Evolutionary conservation across 148 eudicot species (phyloP).

Genomic region (Vaccinium darrowii): DNA sequence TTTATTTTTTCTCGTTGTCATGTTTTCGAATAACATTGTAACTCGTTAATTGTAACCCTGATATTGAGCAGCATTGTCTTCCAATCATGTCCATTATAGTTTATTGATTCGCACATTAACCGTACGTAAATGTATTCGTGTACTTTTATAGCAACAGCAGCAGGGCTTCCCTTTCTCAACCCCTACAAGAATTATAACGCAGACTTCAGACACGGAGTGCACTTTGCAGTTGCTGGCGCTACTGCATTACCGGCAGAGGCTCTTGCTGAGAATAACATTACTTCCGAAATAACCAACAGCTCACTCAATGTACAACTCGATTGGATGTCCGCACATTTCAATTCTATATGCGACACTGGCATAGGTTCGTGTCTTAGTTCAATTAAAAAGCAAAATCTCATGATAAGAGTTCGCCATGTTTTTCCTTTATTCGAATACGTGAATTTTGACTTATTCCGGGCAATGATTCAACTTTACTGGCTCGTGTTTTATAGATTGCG

Average conservation of each 20-base stretch:
- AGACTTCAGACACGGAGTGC: neutral
- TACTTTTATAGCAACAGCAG: neutral
- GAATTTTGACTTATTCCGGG: neutral
- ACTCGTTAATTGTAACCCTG: no score
- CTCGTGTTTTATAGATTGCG: conserved; percentile 1
- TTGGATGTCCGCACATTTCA: neutral
- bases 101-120: no score
- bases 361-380: neutral
- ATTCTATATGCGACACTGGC: neutral
- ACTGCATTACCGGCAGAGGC: neutral
- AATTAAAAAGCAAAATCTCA: neutral
- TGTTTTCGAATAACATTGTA: no score
- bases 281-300: neutral
- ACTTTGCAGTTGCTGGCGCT: neutral
- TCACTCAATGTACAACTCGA: neutral
- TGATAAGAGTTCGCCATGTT: no score
- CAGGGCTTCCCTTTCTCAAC: neutral
- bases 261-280: neutral
- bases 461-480: neutral
- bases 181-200: neutral
- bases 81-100: no score
- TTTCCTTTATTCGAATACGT: no score
- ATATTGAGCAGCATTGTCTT: no score
- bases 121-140: neutral
- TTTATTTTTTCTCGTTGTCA: no score